Conservation (phyloP, 2,329 filamentous ascomycete species). For the Capronia americana region DNA sequence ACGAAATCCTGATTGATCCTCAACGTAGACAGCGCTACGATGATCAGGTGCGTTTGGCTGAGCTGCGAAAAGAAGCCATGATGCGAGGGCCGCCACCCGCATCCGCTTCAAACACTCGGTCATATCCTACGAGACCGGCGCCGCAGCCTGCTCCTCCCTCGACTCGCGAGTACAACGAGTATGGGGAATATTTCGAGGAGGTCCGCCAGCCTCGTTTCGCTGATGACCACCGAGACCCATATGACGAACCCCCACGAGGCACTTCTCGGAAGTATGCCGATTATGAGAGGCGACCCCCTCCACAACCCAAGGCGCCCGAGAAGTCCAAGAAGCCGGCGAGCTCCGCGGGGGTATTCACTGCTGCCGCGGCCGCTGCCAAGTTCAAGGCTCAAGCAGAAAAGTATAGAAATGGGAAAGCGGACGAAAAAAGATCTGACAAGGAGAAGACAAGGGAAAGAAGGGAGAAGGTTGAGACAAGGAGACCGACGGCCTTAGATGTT, state of each 20-base stretch:
- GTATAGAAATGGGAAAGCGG: constrained; percentile 36
- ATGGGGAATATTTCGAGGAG: constrained; percentile 49
- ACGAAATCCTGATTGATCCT: constrained; percentile 86
- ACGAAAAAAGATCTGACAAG: constrained; percentile 51
- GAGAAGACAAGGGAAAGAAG: constrained; percentile 51
- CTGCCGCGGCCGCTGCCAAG: constrained; percentile 30
- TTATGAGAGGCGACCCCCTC: constrained; percentile 43
- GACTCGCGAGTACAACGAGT: constrained; percentile 50
- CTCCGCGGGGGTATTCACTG: constrained; percentile 35
- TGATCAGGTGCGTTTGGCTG: constrained; percentile 70
- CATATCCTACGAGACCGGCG: constrained; percentile 36
- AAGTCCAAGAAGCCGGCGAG: constrained; percentile 43
- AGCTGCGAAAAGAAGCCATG: constrained; percentile 65
- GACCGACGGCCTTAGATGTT: constrained; percentile 41
- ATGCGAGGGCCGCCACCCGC: constrained; percentile 50
- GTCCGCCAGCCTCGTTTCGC: constrained; percentile 49
- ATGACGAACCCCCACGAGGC: constrained; percentile 47
- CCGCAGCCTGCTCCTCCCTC: constrained; percentile 24
- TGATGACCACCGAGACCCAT: constrained; percentile 47
- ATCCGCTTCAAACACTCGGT: constrained; percentile 24
- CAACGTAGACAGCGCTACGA: constrained; percentile 76
- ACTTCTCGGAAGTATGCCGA: constrained; percentile 51
- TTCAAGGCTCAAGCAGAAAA: constrained; percentile 34
- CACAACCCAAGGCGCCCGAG: constrained; percentile 44
- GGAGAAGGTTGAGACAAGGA: constrained; percentile 47